Percentiles rank a stretch among this genome's conserved stretches.
Conservation (phyloP, 1,139 yeast species). For the Geotrichum fermentans region DNA sequence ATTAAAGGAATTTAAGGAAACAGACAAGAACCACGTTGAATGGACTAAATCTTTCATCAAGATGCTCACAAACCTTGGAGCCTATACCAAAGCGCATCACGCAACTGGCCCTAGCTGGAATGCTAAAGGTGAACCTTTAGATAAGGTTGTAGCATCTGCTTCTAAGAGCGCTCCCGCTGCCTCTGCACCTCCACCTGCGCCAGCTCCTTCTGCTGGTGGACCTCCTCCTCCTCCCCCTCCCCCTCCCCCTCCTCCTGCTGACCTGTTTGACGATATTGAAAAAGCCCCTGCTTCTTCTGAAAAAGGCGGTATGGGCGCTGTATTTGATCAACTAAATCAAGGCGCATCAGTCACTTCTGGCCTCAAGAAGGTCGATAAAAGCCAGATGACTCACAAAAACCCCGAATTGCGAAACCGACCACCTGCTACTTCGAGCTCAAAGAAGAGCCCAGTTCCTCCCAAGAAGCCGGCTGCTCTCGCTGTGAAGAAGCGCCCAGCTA, state of each 20-base stretch:
- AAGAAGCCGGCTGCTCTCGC: conserved; percentile 64
- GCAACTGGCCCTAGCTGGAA: conserved; percentile 83
- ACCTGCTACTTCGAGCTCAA: conserved; percentile 35
- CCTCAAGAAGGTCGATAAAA: conserved; percentile 84
- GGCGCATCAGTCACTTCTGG: conserved; percentile 82
- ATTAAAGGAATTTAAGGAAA: conserved; percentile 72
- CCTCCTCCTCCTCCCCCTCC: conserved; percentile 52
- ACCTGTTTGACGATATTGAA: conserved; percentile 47
- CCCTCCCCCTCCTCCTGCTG: conserved; percentile 79
- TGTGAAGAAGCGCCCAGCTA: conserved; percentile 50
- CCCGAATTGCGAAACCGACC: conserved; percentile 60
- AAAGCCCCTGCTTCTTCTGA: conserved; percentile 30
- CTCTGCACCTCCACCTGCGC: conserved; percentile 23
- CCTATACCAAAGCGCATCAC: conserved; percentile 70
- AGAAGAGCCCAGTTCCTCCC: conserved; percentile 53
- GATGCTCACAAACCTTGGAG: conserved; percentile 63
- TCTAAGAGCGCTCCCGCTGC: conserved; percentile 31
- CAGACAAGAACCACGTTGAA: conserved; percentile 60
- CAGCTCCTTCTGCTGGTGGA: conserved; percentile 34
- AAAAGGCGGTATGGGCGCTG: conserved; percentile 72
- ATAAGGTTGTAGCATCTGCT: conserved; percentile 28
- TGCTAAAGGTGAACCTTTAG: conserved; percentile 45
- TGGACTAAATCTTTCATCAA: conserved; percentile 71
- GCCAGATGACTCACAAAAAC: conserved; percentile 92
- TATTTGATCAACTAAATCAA: conserved; percentile 82